Evolutionary conservation across 805 yeast species (phyloP), one percentile per base, ranked within the genome.

Genomic region (Cyberlindnera nakhonratchasimensis): DNA sequence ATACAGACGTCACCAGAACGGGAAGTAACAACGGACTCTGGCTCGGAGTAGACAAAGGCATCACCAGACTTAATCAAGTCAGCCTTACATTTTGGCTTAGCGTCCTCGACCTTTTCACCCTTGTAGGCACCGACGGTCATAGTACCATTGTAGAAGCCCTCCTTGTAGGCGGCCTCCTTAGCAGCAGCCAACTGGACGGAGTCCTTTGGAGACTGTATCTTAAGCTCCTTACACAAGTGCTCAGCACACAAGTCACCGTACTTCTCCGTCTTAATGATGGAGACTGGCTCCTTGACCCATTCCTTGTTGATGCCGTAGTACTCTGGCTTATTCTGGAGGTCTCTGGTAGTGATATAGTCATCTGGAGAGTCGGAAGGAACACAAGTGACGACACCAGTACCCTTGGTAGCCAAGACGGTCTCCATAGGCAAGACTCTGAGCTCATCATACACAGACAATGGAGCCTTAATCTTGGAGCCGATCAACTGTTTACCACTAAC

Each of bases 281-380:
- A 79, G 33, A 86, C 67, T 24, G 83, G 76, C 12, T 86, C 91
- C 43, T 75, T 67, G 32, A 86, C 93, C 99, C 98, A 93, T 48
- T 82, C 89, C 55, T 80, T 74, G 48, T 90, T 74, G 59, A 91
- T 86, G 41, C 80, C 77, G 64, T 91, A 90, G 65, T 80, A 91
- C 58, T 88, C 97, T 24, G 97, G 85, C 70, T 91, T 91, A 72
- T 87, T 80, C 55, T 75, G 75, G 56, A 93, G 76, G 54, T 93
- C 99, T 57, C 72, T 74, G 37, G 84, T 77, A 46, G 96, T 93
- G 66, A 91, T 81, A 62, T 59, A 93, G 71, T 93, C 99, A 71
- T 93, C 99, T 47, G 99, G 98, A 44, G 98, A 90, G 66, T 90
- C 96, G n/a, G 96, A 83, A 49, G 98, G 99, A 50, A 90, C 98